These are phyloP conservation scores for Paraglomus brasilianum DNA, from an alignment of 192 early-diverging fungal species.

Conservation along the genomic window DNA sequence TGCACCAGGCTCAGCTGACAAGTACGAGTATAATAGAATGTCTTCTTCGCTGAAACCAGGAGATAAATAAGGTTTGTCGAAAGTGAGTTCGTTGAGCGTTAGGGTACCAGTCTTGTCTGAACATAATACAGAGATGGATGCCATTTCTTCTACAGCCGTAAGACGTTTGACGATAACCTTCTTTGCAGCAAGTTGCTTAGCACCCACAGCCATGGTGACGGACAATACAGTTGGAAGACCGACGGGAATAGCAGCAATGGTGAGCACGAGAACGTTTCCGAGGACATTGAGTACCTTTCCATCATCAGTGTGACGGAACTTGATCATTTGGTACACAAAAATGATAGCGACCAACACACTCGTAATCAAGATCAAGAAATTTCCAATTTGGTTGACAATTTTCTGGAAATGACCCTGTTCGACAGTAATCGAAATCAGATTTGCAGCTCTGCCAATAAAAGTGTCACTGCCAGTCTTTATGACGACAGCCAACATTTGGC, in stretches of 20 bases:
- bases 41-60: constrained; percentile 69
- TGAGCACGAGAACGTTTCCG: constrained; percentile 71
- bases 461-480: constrained; percentile 91
- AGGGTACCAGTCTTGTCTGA: constrained; percentile 90
- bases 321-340: constrained; percentile 68
- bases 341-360: constrained; percentile 76
- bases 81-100: constrained; percentile 90
- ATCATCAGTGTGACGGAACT: constrained; percentile 39
- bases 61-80: constrained; percentile 83
- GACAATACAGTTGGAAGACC: constrained; percentile 95
- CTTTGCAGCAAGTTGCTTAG: constrained; percentile 85
- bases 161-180: constrained; percentile 95
- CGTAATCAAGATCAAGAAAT: constrained; percentile 87
- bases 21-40: constrained; percentile 77
- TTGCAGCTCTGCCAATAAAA: constrained; percentile 94
- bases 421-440: constrained; percentile 86
- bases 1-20: constrained; percentile 86
- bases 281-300: constrained; percentile 47
- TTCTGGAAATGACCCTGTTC: constrained; percentile 98
- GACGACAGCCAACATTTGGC: constrained; percentile 89
- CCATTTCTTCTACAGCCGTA: constrained; percentile 92
- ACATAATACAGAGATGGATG: constrained; percentile 84
- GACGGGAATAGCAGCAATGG: constrained; percentile 87
- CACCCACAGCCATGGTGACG: constrained; percentile 97
- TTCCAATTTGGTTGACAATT: constrained; percentile 89